Base-by-base conservation (phyloP, 305 asterid genomes). In the Galium porrigens region DNA sequence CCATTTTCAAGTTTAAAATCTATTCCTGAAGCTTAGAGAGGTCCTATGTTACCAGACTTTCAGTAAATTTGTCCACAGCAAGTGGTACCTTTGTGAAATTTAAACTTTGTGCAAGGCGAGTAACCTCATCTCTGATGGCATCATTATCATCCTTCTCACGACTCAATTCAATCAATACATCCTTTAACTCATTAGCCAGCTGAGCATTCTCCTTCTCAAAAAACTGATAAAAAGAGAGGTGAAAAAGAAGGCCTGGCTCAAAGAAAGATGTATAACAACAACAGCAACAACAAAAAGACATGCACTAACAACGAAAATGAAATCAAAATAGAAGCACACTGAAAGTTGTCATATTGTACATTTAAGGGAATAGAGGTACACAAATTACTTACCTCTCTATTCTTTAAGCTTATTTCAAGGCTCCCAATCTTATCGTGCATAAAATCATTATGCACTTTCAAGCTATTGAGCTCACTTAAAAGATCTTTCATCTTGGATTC, bases 131-230 rank as follows among this genome's bases (percentile, higher is more conserved):
- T 58, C 74, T 80, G 84, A 86, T 71, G 68, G 73, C 61, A 61
- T 57, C 58, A 33, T 85, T 77, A 59, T 81, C 80, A 73, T 81
- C 84, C 78, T 81, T 86, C 73, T 78, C 81, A 75, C 37, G 56
- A 73, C 76, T 78, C 73, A 86, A 79, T 57, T 86, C 85, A 58
- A 75, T 64, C 73, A 73, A 64, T 41, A 79, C 74, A 57, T 80
- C 81, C 60, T 76, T 82, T 79, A 86, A 52, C 76, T 83, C 83
- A 65, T 33, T 68, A 71, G 79, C 75, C 80, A 86, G 64, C 64
- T 70, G 79, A 39, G 69, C 63, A 44, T 86, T 86, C 73, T 89
- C 94, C 76, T 80, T 84, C 83, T 85, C 85, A 73, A 89, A 54
- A 67, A 76, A 49, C 96, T 86, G 88, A 67, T 73, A 68, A 30